Conservation (phyloP, 2,329 filamentous ascomycete species). For the Xylaria sp. region DNA sequence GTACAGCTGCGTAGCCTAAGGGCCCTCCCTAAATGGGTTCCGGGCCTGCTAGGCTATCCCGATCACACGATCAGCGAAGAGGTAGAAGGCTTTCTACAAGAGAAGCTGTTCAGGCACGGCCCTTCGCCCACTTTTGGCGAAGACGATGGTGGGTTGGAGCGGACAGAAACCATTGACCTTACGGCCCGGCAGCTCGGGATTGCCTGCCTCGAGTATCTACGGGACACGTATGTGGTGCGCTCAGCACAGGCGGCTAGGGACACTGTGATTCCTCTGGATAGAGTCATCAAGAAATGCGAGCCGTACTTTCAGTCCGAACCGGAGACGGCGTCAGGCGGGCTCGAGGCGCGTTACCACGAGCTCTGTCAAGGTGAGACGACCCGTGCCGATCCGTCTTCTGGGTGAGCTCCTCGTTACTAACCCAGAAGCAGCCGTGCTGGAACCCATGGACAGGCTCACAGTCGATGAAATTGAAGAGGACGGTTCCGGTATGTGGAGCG, state of each 20-base stretch:
- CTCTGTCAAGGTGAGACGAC: constrained; percentile 42
- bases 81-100: constrained; percentile 48
- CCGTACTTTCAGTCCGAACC: constrained; percentile 43
- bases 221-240: constrained; percentile 49
- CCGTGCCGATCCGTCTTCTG: not conserved
- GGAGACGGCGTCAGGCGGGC: constrained; percentile 38
- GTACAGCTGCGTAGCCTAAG: constrained; percentile 37
- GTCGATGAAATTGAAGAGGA: constrained; percentile 63
- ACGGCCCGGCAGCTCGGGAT: constrained; percentile 47
- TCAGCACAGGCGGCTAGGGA: constrained; percentile 46
- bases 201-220: constrained; percentile 50
- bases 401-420: constrained; percentile 19
- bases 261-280: constrained; percentile 46
- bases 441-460: constrained; percentile 55
- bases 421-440: constrained; percentile 43
- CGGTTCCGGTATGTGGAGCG: constrained; percentile 58
- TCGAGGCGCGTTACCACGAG: constrained; percentile 38
- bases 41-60: constrained; percentile 51
- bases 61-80: constrained; percentile 46
- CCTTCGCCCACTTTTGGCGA: constrained; percentile 34
- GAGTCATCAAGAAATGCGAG: constrained; percentile 47
- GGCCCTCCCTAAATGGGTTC: constrained; percentile 52
- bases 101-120: constrained; percentile 46
- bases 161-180: constrained; percentile 37
- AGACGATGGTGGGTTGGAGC: constrained; percentile 36